These are phyloP conservation scores for Apophysomyces sp. DNA, from an alignment of 371 early-diverging fungal species.

Conservation along the genomic window DNA sequence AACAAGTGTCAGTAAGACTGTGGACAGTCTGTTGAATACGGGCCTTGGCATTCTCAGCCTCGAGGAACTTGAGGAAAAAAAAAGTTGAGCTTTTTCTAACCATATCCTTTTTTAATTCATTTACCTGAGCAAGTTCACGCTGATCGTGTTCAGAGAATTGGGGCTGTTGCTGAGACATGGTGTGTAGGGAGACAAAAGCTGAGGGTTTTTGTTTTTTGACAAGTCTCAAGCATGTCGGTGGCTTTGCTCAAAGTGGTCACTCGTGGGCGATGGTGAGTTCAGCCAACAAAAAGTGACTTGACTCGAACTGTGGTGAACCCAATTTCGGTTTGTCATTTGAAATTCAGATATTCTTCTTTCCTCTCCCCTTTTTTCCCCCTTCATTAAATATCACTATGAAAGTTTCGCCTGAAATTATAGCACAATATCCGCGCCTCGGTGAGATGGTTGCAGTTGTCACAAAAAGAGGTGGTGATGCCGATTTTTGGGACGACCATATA, in stretches of 20 bases:
- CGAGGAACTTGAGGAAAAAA: slow-evolving; percentile 49
- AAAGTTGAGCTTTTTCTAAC: no score
- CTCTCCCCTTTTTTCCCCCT: background rate
- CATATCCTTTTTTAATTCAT: background rate
- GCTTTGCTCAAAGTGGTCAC: background rate
- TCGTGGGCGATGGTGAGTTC: background rate
- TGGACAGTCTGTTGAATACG: slow-evolving; percentile 72
- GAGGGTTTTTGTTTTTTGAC: background rate
- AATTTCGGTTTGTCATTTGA: no score
- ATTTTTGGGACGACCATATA: slow-evolving; percentile 21
- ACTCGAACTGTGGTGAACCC: no score
- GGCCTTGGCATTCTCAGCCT: slow-evolving; percentile 73
- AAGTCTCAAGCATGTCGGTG: background rate
- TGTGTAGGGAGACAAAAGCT: background rate
- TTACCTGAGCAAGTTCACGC: slow-evolving; percentile 59
- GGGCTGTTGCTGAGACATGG: slow-evolving; percentile 16
- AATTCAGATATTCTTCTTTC: background rate
- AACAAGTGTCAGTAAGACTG: slow-evolving; percentile 74
- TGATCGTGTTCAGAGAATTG: slow-evolving; percentile 59
- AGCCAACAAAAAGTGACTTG: background rate
- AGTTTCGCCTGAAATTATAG: slow-evolving; percentile 10
- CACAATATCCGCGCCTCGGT: slow-evolving; percentile 15
- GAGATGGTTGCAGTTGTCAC: slow-evolving; percentile 10
- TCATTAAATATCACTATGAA: slow-evolving; percentile 14
- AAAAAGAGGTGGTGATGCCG: background rate